A percentile compares a stretch with the other conserved stretches of the same genome.
Evolutionary conservation across 2,329 filamentous ascomycete genomes (phyloP).

Genomic region (Neoscytalidium dimidiatum): DNA sequence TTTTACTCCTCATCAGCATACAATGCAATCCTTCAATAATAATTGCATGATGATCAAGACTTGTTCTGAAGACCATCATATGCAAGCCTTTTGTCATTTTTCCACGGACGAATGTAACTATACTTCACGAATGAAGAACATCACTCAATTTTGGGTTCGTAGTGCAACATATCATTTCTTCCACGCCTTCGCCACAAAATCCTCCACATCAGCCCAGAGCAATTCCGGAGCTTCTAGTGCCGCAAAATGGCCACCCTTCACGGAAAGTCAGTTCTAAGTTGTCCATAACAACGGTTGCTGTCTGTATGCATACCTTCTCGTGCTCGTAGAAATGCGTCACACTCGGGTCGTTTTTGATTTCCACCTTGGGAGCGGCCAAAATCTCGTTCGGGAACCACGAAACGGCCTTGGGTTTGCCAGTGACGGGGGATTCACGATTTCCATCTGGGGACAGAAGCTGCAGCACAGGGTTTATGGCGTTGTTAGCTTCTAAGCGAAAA

Average conservation of each 20-base stretch:
- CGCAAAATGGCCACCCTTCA: not conserved
- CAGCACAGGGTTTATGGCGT: too few species aligned
- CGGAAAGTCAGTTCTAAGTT: too few species aligned
- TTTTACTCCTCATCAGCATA: too few species aligned
- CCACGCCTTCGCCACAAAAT: not conserved
- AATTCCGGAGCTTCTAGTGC: not conserved
- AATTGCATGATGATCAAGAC: too few species aligned
- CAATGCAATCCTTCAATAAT: too few species aligned
- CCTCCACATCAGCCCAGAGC: not conserved
- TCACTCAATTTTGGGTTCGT: not conserved
- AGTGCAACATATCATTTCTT: not conserved
- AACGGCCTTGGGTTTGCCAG: constrained; percentile 45
- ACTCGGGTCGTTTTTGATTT: constrained; percentile 6
- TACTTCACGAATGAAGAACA: not conserved
- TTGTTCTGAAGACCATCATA: too few species aligned
- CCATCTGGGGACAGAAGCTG: not conserved
- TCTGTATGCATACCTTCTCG: constrained; percentile 13
- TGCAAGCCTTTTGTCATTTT: too few species aligned
- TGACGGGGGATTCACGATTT: constrained; percentile 21
- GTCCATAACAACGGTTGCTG: too few species aligned
- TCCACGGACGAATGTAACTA: too few species aligned
- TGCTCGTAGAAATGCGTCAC: not conserved
- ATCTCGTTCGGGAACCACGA: constrained; percentile 48
- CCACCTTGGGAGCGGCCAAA: constrained; percentile 37
- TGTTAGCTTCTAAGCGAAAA: not conserved